phyloP scores from a whole-genome alignment of 768 basidiomycete genomes.

The Dacryopinax primogenitus region DNA sequence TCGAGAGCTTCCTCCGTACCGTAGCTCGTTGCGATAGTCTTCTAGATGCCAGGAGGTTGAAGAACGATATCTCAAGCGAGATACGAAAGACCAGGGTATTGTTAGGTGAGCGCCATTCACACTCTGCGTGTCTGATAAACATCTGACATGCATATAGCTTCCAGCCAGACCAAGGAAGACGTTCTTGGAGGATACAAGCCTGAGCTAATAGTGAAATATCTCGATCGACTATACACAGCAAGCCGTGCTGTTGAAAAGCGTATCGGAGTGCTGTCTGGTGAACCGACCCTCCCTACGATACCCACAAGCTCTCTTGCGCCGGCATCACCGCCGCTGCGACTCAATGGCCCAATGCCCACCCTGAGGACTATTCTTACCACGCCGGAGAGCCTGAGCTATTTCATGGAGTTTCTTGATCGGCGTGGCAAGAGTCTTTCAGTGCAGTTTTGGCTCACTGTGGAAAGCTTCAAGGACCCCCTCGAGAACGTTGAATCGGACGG shows the following conservation, averaged over 20 bases:
- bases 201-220: conserved; percentile 72
- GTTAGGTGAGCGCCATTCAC: conserved; percentile 39
- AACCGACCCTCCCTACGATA: not conserved
- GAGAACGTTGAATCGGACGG: conserved; percentile 54
- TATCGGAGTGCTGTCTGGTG: conserved; percentile 65
- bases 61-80: conserved; percentile 88
- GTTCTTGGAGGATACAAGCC: conserved; percentile 79
- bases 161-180: conserved; percentile 70
- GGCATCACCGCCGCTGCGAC: not conserved
- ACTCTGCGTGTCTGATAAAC: not conserved
- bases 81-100: conserved; percentile 65
- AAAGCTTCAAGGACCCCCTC: conserved; percentile 94
- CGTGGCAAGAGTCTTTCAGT: conserved; percentile 70
- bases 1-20: conserved; percentile 81
- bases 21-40: conserved; percentile 71
- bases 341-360: conserved; percentile 27
- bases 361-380: conserved; percentile 74
- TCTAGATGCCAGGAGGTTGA: conserved; percentile 75
- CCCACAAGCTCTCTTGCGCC: not conserved
- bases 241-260: conserved; percentile 77
- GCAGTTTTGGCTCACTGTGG: conserved; percentile 95
- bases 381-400: conserved; percentile 82
- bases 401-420: conserved; percentile 98
- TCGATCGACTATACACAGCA: conserved; percentile 79
- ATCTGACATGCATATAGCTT: not conserved